These are phyloP conservation scores for Atalantia buxifolia DNA, from an alignment of 345 rosid species.

Conservation along the genomic window DNA sequence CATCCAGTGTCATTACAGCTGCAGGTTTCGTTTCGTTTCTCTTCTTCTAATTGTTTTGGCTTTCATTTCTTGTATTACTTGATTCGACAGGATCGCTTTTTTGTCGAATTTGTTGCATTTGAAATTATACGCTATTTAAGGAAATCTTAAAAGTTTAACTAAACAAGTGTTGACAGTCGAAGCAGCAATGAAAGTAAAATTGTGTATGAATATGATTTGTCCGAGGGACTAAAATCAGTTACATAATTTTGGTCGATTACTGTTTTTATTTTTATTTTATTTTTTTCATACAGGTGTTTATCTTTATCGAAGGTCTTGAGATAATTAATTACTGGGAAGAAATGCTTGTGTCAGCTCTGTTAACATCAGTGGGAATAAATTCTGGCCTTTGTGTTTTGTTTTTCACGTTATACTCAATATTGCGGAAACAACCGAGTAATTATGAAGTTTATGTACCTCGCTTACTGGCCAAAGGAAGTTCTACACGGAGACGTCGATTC, in stretches of 20 bases:
- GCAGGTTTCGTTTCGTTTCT: constrained; percentile 1
- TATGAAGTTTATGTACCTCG: constrained; percentile 80
- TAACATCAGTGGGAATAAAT: constrained; percentile 88
- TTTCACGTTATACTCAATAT: constrained; percentile 65
- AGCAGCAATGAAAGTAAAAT: neutral
- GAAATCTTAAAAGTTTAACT: neutral
- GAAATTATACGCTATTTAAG: neutral
- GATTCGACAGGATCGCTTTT: no score
- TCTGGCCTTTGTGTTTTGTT: constrained; percentile 68
- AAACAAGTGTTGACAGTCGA: neutral
- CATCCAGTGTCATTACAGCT: neutral
- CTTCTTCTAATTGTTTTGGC: neutral
- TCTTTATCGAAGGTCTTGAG: constrained; percentile 17
- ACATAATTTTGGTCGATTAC: neutral
- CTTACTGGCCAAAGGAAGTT: constrained; percentile 57
- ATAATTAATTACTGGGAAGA: constrained; percentile 6
- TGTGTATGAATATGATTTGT: neutral
- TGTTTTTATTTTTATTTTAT: neutral
- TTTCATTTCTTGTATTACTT: neutral
- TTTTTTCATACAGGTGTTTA: neutral
- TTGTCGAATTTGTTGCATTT: neutral
- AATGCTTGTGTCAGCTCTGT: constrained; percentile 91
- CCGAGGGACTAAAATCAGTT: neutral
- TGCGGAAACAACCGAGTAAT: constrained; percentile 73
- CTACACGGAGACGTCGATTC: constrained; percentile 49